Percentiles rank a stretch among this genome's conserved stretches.
Evolutionary conservation across 306 rosid species (phyloP).

Genomic region (Urtica urens): DNA sequence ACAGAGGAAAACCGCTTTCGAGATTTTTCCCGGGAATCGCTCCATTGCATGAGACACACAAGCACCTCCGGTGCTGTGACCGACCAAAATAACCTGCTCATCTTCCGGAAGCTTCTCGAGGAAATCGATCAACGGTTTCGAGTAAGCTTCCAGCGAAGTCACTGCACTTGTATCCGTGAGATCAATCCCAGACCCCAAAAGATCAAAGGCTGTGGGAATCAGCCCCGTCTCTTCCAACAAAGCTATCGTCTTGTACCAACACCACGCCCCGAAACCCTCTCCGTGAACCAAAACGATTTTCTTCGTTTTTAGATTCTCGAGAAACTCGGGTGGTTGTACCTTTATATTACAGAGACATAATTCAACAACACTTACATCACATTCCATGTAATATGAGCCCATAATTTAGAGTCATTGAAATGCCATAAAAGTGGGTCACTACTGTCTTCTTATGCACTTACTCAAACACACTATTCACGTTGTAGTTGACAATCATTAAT

Average conservation of each 20-base stretch:
- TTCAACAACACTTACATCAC: neutral
- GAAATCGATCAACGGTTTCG: constrained; percentile 68
- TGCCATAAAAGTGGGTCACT: constrained; percentile 2
- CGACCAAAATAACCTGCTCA: constrained; percentile 91
- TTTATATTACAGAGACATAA: neutral
- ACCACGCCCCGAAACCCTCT: constrained; percentile 99
- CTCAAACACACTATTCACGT: neutral
- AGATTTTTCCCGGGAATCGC: constrained; percentile 60
- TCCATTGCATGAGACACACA: constrained; percentile 89
- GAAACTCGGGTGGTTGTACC: constrained; percentile 47
- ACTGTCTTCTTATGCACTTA: constrained; percentile 1
- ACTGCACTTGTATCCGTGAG: constrained; percentile 58
- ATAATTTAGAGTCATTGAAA: constrained; percentile 5
- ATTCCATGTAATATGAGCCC: neutral
- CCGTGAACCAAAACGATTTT: constrained; percentile 75
- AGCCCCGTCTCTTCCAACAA: constrained; percentile 75
- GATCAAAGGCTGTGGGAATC: constrained; percentile 72
- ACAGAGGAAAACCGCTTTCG: constrained; percentile 79
- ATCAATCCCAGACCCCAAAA: constrained; percentile 88
- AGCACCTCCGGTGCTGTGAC: constrained; percentile 96
- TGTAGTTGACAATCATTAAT: neutral
- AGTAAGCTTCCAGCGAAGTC: constrained; percentile 57
- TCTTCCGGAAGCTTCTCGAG: constrained; percentile 67
- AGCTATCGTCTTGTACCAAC: constrained; percentile 90
- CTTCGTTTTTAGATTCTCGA: constrained; percentile 50